Evolutionary conservation across 345 rosid genomes (phyloP).

Genomic region (Aurinia saxatilis): DNA sequence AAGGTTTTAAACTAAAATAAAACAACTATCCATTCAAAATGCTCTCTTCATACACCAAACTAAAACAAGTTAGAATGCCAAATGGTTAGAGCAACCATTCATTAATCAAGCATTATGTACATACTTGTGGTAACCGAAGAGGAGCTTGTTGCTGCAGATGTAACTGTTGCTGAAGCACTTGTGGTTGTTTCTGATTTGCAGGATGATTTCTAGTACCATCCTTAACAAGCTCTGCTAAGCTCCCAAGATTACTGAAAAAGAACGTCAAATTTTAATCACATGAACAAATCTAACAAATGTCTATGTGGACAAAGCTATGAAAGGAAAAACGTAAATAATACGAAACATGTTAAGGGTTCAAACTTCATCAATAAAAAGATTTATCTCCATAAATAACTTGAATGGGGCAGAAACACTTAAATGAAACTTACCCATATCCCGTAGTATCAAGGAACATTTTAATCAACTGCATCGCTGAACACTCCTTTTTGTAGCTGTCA

Average conservation of each 20-base stretch:
- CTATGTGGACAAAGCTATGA: not conserved
- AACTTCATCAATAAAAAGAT: not conserved
- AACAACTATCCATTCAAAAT: too few relatives aligned
- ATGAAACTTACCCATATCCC: constrained; percentile 49
- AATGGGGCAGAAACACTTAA: not conserved
- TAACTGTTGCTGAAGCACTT: constrained; percentile 57
- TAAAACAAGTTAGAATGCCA: not conserved
- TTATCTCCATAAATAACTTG: not conserved
- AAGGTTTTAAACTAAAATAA: too few relatives aligned
- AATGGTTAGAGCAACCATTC: not conserved
- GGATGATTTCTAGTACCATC: constrained; percentile 46
- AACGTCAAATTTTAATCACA: constrained; percentile 9
- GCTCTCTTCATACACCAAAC: not conserved
- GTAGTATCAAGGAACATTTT: constrained; percentile 79
- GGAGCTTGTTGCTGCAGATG: constrained; percentile 63
- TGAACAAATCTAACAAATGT: not conserved
- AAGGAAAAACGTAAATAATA: not conserved
- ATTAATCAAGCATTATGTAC: constrained; percentile 5
- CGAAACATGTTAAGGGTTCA: not conserved
- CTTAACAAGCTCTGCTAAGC: constrained; percentile 72
- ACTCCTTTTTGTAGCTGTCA: constrained; percentile 78
- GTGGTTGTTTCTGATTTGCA: constrained; percentile 57
- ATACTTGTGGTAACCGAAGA: constrained; percentile 62
- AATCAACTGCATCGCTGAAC: constrained; percentile 72
- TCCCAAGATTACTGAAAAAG: constrained; percentile 47